These are phyloP conservation scores for Vitis labrusca DNA, from an alignment of 164 flowering plant genomes.

Conservation along the genomic window DNA sequence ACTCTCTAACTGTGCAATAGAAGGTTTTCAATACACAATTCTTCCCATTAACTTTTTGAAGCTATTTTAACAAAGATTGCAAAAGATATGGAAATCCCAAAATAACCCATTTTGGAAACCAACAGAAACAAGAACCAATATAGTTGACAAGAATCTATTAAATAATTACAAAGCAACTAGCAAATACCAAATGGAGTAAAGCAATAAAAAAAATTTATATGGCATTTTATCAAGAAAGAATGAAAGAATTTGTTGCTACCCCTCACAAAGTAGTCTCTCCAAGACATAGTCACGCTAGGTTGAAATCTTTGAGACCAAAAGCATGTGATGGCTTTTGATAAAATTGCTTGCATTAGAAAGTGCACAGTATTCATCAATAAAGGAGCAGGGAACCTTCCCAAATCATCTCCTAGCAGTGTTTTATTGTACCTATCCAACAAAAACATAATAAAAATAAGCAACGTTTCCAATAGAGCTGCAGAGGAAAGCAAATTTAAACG, in stretches of 20 bases:
- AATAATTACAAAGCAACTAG: neutral
- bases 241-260: conserved; percentile 47
- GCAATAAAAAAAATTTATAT: neutral
- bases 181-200: neutral
- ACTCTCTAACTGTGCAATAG: no score
- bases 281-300: conserved; percentile 67
- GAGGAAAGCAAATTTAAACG: neutral
- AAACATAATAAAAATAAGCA: neutral
- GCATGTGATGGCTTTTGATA: conserved; percentile 73
- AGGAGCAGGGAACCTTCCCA: conserved; percentile 99
- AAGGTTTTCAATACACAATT: neutral
- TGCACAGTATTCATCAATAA: conserved; percentile 94
- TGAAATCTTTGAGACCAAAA: conserved; percentile 68
- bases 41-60: neutral
- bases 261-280: conserved; percentile 83
- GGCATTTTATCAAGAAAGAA: neutral
- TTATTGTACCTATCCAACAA: conserved; percentile 77
- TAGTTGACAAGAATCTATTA: neutral
- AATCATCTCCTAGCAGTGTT: conserved; percentile 80
- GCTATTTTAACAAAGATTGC: neutral
- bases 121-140: neutral
- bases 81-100: neutral
- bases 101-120: neutral
- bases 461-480: neutral
- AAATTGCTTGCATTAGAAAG: conserved; percentile 91